These are phyloP conservation scores for Tetracentron sinense DNA, from an alignment of 164 flowering plant genomes.

Conservation along the genomic window DNA sequence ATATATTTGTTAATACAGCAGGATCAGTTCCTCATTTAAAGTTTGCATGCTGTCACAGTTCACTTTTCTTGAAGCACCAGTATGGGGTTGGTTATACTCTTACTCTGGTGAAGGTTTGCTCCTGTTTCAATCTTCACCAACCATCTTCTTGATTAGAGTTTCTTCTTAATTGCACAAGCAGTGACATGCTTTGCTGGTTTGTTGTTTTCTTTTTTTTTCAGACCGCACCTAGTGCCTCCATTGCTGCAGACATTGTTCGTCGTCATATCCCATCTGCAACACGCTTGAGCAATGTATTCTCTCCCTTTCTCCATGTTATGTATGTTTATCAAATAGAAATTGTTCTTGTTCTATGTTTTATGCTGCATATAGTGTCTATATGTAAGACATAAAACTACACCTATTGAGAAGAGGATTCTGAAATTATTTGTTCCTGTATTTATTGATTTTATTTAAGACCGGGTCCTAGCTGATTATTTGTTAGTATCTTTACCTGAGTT, in stretches of 20 bases:
- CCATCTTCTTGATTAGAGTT: background rate
- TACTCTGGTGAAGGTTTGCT: conserved; percentile 85
- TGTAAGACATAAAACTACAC: too few species aligned
- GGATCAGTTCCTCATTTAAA: background rate
- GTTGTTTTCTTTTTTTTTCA: conserved; percentile 24
- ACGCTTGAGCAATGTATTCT: conserved; percentile 80
- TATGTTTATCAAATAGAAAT: background rate
- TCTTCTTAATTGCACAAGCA: background rate
- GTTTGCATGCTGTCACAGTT: conserved; percentile 47
- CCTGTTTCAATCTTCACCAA: conserved; percentile 1
- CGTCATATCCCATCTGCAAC: conserved; percentile 90
- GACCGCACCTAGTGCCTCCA: conserved; percentile 69
- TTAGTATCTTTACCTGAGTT: background rate
- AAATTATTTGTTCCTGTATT: too few species aligned
- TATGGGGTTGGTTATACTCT: conserved; percentile 99
- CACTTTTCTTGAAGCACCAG: conserved; percentile 91
- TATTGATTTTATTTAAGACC: too few species aligned
- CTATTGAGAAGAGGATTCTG: too few species aligned
- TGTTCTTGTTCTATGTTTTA: background rate
- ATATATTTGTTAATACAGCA: too few species aligned
- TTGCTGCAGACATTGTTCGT: conserved; percentile 78
- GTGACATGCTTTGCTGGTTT: conserved; percentile 1
- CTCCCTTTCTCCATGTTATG: conserved; percentile 1
- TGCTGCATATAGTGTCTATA: too few species aligned
- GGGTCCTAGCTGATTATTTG: background rate